Conservation (phyloP, 176 grass and related monocot genomes). For the Alopecurus myosuroides region DNA sequence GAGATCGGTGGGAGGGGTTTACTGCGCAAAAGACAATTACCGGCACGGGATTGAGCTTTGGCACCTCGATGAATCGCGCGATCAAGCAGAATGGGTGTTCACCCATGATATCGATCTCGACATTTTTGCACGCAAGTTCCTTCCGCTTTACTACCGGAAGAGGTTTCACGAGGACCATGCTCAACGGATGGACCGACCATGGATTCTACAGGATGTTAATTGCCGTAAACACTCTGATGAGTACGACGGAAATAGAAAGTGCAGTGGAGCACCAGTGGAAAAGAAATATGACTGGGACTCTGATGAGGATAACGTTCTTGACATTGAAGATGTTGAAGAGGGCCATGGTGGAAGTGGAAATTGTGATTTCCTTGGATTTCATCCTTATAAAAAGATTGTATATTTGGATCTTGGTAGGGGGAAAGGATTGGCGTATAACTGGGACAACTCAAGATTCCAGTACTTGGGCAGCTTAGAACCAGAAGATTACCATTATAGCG, state of each 20-base stretch:
- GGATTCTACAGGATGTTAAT: neutral
- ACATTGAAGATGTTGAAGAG: neutral
- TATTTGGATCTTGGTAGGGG: neutral
- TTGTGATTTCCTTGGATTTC: neutral
- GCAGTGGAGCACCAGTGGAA: neutral
- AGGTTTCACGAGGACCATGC: neutral
- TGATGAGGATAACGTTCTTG: neutral
- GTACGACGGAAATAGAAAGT: neutral
- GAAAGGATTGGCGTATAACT: neutral
- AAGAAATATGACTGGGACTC: neutral
- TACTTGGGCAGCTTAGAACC: neutral
- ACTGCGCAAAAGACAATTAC: neutral
- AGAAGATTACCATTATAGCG: neutral
- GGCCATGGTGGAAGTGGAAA: rapidly evolving
- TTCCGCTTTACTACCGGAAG: no score
- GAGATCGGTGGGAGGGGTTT: neutral
- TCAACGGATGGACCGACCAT: neutral
- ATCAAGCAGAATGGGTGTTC: neutral
- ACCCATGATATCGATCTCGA: neutral
- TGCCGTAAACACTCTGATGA: neutral
- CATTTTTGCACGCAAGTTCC: neutral
- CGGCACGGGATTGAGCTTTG: neutral
- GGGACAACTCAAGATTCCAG: neutral
- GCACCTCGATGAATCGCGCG: neutral
- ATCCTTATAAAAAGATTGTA: neutral